Evolutionary conservation across 78 protist genomes (phyloP).

Genomic region (Dictyostelium intermedium): DNA sequence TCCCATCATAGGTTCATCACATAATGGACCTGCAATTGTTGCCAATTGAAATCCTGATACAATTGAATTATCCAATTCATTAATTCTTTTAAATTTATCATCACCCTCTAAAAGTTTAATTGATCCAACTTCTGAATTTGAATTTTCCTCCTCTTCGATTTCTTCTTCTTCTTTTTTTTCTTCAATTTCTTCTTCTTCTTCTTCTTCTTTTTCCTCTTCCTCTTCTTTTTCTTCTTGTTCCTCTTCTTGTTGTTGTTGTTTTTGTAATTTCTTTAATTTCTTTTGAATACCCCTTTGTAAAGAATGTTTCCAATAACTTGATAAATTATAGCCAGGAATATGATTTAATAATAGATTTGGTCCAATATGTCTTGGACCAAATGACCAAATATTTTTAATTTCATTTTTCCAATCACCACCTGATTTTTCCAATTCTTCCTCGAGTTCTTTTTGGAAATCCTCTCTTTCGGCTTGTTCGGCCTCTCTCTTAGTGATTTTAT

Average conservation of each 20-base stretch:
- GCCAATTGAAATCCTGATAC: constrained; percentile 97
- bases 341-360: constrained; percentile 81
- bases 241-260: neutral
- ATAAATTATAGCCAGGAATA: constrained; percentile 33
- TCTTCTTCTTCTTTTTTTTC: neutral
- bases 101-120: constrained; percentile 30
- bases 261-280: constrained; percentile 30
- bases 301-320: constrained; percentile 38
- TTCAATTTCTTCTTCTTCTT: neutral
- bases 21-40: constrained; percentile 93
- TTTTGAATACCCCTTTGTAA: constrained; percentile 57
- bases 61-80: constrained; percentile 78
- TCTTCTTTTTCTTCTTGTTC: neutral
- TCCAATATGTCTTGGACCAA: constrained; percentile 84
- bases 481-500: constrained; percentile 49
- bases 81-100: constrained; percentile 40
- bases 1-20: constrained; percentile 98
- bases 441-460: constrained; percentile 34
- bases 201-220: neutral
- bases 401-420: constrained; percentile 74
- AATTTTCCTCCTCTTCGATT: neutral
- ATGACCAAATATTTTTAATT: constrained; percentile 78
- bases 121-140: constrained; percentile 20
- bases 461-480: constrained; percentile 61
- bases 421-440: constrained; percentile 39